Percentiles rank a stretch among this genome's conserved stretches.
phyloP scores from a whole-genome alignment of 202 grass and related monocot species.

The Setaria italica region DNA sequence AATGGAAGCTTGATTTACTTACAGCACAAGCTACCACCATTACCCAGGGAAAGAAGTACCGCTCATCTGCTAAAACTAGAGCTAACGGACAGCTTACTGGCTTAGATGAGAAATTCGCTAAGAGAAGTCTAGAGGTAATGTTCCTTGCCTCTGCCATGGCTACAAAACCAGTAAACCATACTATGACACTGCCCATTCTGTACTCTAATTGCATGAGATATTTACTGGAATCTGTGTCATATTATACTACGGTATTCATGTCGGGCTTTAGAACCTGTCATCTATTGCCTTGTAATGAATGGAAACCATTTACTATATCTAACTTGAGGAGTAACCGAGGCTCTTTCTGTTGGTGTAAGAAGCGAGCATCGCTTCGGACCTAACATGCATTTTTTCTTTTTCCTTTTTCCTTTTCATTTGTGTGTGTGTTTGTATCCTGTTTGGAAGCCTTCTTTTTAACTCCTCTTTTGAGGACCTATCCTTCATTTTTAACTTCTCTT shows the following conservation, averaged over 20 bases:
- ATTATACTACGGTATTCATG: constrained; percentile 16
- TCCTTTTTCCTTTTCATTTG: neutral
- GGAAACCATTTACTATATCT: neutral
- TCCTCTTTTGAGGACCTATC: neutral
- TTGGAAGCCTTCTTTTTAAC: neutral
- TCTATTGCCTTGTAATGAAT: constrained; percentile 22
- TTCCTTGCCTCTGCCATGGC: constrained; percentile 18
- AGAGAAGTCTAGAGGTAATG: constrained; percentile 76
- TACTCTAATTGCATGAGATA: constrained; percentile 31
- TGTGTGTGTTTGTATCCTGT: neutral
- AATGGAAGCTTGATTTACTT: constrained; percentile 81
- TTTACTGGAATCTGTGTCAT: constrained; percentile 24
- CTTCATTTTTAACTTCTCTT: neutral
- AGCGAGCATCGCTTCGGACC: neutral
- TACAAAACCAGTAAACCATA: constrained; percentile 37
- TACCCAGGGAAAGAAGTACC: constrained; percentile 73
- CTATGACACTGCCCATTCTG: neutral
- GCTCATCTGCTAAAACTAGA: constrained; percentile 60
- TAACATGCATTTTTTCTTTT: neutral
- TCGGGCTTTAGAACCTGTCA: constrained; percentile 12
- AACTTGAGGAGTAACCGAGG: neutral
- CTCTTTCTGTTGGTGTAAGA: neutral
- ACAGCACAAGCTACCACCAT: constrained; percentile 77
- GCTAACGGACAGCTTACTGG: constrained; percentile 64
- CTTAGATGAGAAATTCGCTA: constrained; percentile 73